Base-by-base conservation (phyloP, 2,329 filamentous ascomycete species). In the Chrysoporthe cubensis region DNA sequence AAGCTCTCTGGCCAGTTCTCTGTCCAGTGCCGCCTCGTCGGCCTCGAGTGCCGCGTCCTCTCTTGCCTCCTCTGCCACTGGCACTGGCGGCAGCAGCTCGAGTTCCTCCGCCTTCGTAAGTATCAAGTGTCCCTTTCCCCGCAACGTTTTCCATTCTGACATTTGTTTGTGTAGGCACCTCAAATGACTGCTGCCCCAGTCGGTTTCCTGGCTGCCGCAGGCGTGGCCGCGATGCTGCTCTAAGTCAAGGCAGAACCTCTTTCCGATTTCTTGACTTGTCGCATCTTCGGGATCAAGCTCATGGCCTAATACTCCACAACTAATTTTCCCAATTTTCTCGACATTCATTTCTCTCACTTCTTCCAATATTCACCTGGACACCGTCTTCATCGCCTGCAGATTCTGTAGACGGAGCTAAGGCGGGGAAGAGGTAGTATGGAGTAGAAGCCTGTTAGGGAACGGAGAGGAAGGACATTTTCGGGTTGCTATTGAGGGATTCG, bases 171-270 rank as follows among this genome's bases (percentile, higher is more conserved):
- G n/a, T 59, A 78, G 76, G 75, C 72, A 62, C 75, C 81, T 54
- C 78, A 81, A 67, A 76, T 77, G 73, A 84, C 83, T 61, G 81
- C 79, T 66, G 83, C 80, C 48, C 82, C 83, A 32, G 74, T 75
- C 40, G 84, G 83, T 66, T 71, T 85, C 61, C 69, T 86, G 52
- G 84, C 82, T 63, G 84, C 81, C 32, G 83, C 82, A 26, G 84
- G 84, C 74, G 68, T 86, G 58, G 83, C 82, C 52, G 82, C 79
- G 70, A 73, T 84, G 69, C 76, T 86, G 68, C 79, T 86, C 68
- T 86, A 83, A 81, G 71, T 48, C 21, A 58, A 32, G 69, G n/a
- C 18, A 59, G 42, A 52, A 13, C 40, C n/a, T 61, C 60, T 40
- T 59, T 56, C 56, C 46, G 37, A 56, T 11, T 57, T 64, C n/a